Base-by-base conservation (phyloP, 2,329 filamentous ascomycete species). In the Fusarium drepaniforme region DNA sequence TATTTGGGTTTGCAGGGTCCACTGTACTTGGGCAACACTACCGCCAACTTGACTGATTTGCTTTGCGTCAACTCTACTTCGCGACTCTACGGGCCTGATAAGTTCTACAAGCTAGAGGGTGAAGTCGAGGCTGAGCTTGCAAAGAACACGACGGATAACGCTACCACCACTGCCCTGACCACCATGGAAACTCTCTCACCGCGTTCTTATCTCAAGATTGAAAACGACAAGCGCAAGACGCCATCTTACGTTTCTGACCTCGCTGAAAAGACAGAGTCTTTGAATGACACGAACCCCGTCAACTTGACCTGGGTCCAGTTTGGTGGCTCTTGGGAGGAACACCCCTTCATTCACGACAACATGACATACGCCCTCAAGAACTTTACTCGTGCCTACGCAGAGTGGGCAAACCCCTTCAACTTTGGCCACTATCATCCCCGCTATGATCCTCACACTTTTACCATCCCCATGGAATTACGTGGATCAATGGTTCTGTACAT, bases 361-460 rank as follows among this genome's bases (percentile, higher is more conserved):
- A 75, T 84, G 46, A 82, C 80, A 4, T 81, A 84, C 49, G 84
- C 83, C 1, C 70, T 84, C 33, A 75, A 81, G 58, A 83, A 85
- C 74, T 85, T 85, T 63, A 82, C 81, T 1, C 75, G 82, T 16
- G 78, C 78, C 1, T 84, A 84, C 35, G 75, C 79, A 1, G 83
- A 85, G 64, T 85, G 83, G 83, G 84, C 82, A 13, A 85, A 85
- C 49, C 83, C 83, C 1, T 85, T 84, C 78, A 84, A 81, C 73
- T 84, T 83, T 58, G 80, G 80, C 8, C 81, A 83, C 35, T 83
- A 84, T 49, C 82, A 85, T 58, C 77, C 83, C 13, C 82, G 83
- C 8, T 85, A 85, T 67, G 83, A 85, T 64, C 83, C 84, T 8
- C 84, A 85, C 62, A 84, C 83, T 0, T 85, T 83, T 56, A 85